Percentiles rank a stretch among this genome's conserved stretches.
Conservation (phyloP, 176 grass and related monocot species). For the Melocanna baccifera region DNA sequence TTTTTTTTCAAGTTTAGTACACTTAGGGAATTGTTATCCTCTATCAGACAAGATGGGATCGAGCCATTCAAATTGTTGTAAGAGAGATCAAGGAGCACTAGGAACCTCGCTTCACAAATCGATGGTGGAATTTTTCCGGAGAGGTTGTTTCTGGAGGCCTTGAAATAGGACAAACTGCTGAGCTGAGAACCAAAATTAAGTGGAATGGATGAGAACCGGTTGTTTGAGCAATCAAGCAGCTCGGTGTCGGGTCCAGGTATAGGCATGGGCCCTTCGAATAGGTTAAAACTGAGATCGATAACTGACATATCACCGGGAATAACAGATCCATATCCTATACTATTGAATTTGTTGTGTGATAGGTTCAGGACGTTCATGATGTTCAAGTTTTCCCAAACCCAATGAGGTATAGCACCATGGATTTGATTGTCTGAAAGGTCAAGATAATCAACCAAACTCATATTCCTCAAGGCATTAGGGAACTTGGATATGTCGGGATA, state of each 20-base stretch:
- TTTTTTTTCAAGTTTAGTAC: slow-evolving; percentile 36
- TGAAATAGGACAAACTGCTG: neutral
- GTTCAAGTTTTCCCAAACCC: slow-evolving; percentile 42
- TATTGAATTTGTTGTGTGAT: slow-evolving; percentile 52
- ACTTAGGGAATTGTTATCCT: neutral
- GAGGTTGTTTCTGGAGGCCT: neutral
- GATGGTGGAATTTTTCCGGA: slow-evolving; percentile 33
- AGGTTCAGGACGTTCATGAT: slow-evolving; percentile 21
- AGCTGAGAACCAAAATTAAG: slow-evolving; percentile 27
- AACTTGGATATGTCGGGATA: slow-evolving; percentile 47
- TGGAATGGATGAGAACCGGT: slow-evolving; percentile 29
- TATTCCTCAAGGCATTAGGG: slow-evolving; percentile 37
- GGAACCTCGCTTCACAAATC: neutral
- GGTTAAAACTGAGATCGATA: slow-evolving; percentile 26
- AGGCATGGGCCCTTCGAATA: slow-evolving; percentile 32
- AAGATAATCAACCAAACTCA: neutral
- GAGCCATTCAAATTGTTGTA: slow-evolving; percentile 25
- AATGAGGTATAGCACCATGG: slow-evolving; percentile 39
- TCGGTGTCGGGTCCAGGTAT: neutral
- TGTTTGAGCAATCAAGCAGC: slow-evolving; percentile 31
- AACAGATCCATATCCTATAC: neutral
- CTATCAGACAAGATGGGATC: slow-evolving; percentile 38
- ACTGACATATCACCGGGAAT: neutral
- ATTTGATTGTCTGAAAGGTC: slow-evolving; percentile 76
- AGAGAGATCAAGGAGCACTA: slow-evolving; percentile 32